Evolutionary conservation across 768 basidiomycete genomes (phyloP).

Genomic region (Naganishia antarctica): DNA sequence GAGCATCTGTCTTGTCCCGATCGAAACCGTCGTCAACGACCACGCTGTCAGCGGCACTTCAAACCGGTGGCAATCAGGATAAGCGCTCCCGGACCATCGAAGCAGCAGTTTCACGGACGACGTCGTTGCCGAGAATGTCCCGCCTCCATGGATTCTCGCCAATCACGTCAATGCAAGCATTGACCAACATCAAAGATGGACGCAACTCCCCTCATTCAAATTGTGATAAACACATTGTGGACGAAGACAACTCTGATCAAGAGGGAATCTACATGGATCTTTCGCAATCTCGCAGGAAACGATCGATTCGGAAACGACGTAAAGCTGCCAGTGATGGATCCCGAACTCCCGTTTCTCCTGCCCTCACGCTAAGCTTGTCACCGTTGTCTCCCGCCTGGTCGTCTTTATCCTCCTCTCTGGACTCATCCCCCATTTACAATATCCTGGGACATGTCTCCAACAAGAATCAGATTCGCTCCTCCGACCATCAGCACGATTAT

Average conservation of each 20-base stretch:
- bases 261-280: slow-evolving; percentile 11
- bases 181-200: background rate
- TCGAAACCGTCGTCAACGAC: background rate
- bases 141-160: slow-evolving; percentile 12
- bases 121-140: slow-evolving; percentile 11
- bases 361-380: slow-evolving; percentile 4
- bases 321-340: slow-evolving; percentile 18
- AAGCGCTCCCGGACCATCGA: background rate
- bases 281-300: slow-evolving; percentile 9
- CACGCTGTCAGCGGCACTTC: background rate
- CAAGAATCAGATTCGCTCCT: background rate
- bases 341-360: background rate
- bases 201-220: background rate
- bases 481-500: background rate
- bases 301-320: background rate
- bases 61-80: background rate
- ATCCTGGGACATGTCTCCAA: background rate
- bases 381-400: background rate
- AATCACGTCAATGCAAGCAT: background rate
- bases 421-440: slow-evolving; percentile 1
- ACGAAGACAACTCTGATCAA: background rate
- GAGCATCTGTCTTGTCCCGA: too few species aligned
- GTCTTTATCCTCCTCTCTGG: background rate
- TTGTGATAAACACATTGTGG: background rate
- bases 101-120: background rate